A percentile compares a stretch with the other conserved stretches of the same genome.
Evolutionary conservation across 768 basidiomycete genomes (phyloP).

Genomic region (Leccinum obscurum): DNA sequence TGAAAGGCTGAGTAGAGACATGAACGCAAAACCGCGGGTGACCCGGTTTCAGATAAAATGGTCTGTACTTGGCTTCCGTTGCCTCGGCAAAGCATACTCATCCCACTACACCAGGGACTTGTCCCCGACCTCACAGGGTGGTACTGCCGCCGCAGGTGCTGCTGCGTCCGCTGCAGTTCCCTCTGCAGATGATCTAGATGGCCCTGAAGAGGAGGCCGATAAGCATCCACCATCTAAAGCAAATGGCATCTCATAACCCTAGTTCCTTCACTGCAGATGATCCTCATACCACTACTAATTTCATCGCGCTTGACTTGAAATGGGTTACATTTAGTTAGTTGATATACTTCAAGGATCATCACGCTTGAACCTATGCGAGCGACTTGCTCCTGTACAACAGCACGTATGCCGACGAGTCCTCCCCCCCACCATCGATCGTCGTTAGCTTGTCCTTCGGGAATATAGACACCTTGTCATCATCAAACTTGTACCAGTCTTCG

Average conservation of each 20-base stretch:
- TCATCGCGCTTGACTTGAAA: conserved; percentile 6
- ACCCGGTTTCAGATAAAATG: conserved; percentile 91
- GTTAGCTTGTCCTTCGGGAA: conserved; percentile 84
- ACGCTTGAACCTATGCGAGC: conserved; percentile 29
- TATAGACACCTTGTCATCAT: conserved; percentile 89
- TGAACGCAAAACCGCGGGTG: conserved; percentile 90
- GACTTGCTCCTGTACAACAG: conserved; percentile 75
- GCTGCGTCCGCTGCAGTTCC: conserved; percentile 74
- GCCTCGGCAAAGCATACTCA: conserved; percentile 1
- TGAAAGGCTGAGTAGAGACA: conserved; percentile 80
- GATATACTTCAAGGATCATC: conserved; percentile 14
- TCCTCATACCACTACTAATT: conserved; percentile 13
- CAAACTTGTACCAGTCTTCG: conserved; percentile 94
- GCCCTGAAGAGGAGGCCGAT: conserved; percentile 34
- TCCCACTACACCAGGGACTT: conserved; percentile 57
- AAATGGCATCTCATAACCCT: conserved; percentile 26
- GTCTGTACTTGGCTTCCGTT: conserved; percentile 40
- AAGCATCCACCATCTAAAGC: conserved; percentile 18
- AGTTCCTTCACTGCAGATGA: conserved; percentile 6
- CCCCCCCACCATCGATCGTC: conserved; percentile 87
- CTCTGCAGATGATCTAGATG: conserved; percentile 66
- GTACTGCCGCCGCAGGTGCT: conserved; percentile 52
- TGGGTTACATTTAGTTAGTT: conserved; percentile 15
- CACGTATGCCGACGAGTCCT: conserved; percentile 89
- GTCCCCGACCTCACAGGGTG: conserved; percentile 46